phyloP scores from a whole-genome alignment of 306 rosid species.

The Luffa aegyptiaca region DNA sequence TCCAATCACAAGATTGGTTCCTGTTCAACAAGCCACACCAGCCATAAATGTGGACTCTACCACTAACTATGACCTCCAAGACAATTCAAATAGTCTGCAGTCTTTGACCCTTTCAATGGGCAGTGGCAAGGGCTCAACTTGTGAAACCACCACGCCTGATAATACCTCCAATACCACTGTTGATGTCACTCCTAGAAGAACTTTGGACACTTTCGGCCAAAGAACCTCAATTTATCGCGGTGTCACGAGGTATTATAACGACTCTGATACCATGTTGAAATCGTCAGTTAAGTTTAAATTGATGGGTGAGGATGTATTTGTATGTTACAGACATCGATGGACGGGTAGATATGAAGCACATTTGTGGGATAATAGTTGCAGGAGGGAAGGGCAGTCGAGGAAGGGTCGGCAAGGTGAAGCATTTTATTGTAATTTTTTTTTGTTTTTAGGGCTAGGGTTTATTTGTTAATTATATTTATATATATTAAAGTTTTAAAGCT shows the following conservation, averaged over 20 bases:
- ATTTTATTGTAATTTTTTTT: not conserved
- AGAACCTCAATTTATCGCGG: conserved; percentile 98
- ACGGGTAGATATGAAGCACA: conserved; percentile 99
- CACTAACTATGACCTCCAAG: conserved; percentile 49
- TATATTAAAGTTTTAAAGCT: not conserved
- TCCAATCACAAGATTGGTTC: conserved; percentile 34
- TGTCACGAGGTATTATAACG: conserved; percentile 51
- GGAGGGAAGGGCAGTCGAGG: conserved; percentile 99
- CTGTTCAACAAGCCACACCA: conserved; percentile 42
- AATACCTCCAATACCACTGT: conserved; percentile 11
- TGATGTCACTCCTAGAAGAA: conserved; percentile 68
- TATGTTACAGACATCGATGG: conserved; percentile 73
- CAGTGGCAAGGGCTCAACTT: conserved; percentile 65
- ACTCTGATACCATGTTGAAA: not conserved
- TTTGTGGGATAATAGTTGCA: conserved; percentile 95
- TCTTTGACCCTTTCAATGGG: conserved; percentile 87
- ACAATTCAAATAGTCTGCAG: conserved; percentile 56
- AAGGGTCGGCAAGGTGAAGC: conserved; percentile 95
- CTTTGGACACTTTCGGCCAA: conserved; percentile 88
- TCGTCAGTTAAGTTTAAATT: not conserved
- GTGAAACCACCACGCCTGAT: conserved; percentile 53
- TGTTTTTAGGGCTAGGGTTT: conserved; percentile 15
- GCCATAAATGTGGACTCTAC: conserved; percentile 14
- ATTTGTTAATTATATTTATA: not conserved
- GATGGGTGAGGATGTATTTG: not conserved